Evolutionary conservation across 1,284 basidiomycete species (phyloP), one percentile per base, ranked within the genome.

Genomic region (Amylostereum areolatum): DNA sequence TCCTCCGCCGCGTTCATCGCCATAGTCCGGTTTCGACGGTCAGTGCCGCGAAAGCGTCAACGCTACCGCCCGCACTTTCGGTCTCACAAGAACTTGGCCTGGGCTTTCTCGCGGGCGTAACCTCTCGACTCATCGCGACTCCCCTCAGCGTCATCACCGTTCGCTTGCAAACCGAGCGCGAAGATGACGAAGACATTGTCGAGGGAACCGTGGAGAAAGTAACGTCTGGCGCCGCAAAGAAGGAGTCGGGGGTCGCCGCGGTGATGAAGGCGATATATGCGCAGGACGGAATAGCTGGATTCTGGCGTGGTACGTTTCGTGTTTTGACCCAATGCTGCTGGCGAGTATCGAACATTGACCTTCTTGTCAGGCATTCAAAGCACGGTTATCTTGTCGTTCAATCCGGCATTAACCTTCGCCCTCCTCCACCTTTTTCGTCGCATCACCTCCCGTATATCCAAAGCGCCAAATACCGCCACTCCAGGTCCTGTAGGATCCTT

Each of bases 101-200:
- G 1, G 78, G 79, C 2, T 80, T 77, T 54, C 43, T 77, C 6
- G 75, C 78, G 1, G 78, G 78, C 12, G 71, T 80, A 3, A 70
- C 72, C 0, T 79, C 76, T 45, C 69, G 77, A n/a, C 72, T 73
- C 0, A 64, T 80, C 6, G 74, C 78, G 0, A 77, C 73, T 6
- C 79, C 78, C 0, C 61, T 81, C 18, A 77, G 71, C 52, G 69
- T 79, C 11, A 60, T 80, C 37, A 79, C 78, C 2, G 66, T 78
- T 5, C 67, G 67, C 33, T 65, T 80, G 18, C 79, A 81, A 53
- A 72, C 64, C 2, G 71, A 69, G 35, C 59, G 63, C 1, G 62
- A 66, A 18, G 65, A 64, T 4, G 62, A 65, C 25, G 65, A 61
- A 27, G 44, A 46, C 43, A 54, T 52, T 43, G 45, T 30, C 43